These are phyloP conservation scores for Herpotrichia juniperi DNA, from an alignment of 2,329 filamentous ascomycete genomes.

Conservation along the genomic window DNA sequence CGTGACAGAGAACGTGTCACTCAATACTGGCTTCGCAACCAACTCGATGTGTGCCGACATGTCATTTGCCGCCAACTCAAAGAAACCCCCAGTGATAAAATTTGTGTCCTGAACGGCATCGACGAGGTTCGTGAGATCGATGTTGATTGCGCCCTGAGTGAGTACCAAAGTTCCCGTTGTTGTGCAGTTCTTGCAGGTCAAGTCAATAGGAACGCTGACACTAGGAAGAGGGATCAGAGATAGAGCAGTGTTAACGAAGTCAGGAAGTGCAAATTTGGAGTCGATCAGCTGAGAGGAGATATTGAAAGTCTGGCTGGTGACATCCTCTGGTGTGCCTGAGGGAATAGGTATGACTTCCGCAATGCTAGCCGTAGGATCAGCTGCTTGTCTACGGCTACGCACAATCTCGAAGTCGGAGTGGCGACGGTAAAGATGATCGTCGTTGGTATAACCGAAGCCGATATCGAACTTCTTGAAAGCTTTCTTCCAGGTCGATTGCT, in stretches of 20 bases:
- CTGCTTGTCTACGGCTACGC: slow-evolving; percentile 16
- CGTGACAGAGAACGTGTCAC: slow-evolving; percentile 26
- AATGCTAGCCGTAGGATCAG: background rate
- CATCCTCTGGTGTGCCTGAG: slow-evolving; percentile 22
- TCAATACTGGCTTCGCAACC: slow-evolving; percentile 29
- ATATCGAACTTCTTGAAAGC: slow-evolving; percentile 38
- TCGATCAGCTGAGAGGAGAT: slow-evolving; percentile 27
- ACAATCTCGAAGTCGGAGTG: slow-evolving; percentile 32
- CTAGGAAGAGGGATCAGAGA: slow-evolving; percentile 18
- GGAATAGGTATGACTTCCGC: slow-evolving; percentile 22
- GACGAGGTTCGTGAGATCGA: slow-evolving; percentile 22
- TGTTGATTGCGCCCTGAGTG: slow-evolving; percentile 35
- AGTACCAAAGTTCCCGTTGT: slow-evolving; percentile 38
- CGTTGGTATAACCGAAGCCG: slow-evolving; percentile 38
- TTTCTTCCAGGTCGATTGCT: slow-evolving; percentile 31
- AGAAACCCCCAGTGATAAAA: slow-evolving; percentile 39
- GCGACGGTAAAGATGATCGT: slow-evolving; percentile 35
- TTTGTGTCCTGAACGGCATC: slow-evolving; percentile 30
- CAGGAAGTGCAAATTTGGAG: slow-evolving; percentile 27
- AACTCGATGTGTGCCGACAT: slow-evolving; percentile 44
- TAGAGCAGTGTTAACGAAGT: slow-evolving; percentile 23
- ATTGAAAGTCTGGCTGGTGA: slow-evolving; percentile 26
- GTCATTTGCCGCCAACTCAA: slow-evolving; percentile 37
- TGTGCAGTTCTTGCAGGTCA: slow-evolving; percentile 46
- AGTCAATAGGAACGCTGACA: slow-evolving; percentile 29